These are phyloP conservation scores for Tuber magnatum DNA, from an alignment of 495 filamentous ascomycete genomes.

Conservation along the genomic window DNA sequence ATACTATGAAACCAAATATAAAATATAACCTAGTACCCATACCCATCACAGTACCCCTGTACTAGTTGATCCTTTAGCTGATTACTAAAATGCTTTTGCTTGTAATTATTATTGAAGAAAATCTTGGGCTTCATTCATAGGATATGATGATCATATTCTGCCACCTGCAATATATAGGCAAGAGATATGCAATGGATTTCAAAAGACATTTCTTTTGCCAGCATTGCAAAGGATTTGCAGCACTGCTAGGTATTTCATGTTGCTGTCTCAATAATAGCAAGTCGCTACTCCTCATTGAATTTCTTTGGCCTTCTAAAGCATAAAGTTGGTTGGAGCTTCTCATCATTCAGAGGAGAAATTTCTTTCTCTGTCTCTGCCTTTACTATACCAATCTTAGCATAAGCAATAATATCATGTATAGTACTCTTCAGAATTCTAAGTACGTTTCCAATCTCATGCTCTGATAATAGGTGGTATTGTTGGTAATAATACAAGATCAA, in stretches of 20 bases:
- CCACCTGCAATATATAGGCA: not conserved
- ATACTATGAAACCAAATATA: no score
- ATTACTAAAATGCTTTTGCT: no score
- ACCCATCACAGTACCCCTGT: no score
- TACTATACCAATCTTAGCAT: not conserved
- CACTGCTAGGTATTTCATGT: not conserved
- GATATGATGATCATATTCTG: not conserved
- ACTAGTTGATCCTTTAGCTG: no score
- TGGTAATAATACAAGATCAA: no score
- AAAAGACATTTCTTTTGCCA: not conserved
- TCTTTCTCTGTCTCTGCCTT: not conserved
- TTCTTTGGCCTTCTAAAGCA: not conserved
- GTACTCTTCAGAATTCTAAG: not conserved
- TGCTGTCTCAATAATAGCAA: not conserved
- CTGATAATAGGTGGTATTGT: not conserved
- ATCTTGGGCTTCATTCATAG: no score
- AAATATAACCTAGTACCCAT: no score
- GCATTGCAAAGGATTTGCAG: not conserved
- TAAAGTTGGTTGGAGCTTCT: no score
- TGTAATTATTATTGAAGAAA: no score
- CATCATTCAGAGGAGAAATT: not conserved
- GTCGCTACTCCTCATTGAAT: not conserved
- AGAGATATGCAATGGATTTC: not conserved
- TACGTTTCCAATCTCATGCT: not conserved
- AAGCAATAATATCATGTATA: not conserved